These are phyloP conservation scores for Choanephora cucurbitarum DNA, from an alignment of 371 early-diverging fungal species.

Conservation along the genomic window DNA sequence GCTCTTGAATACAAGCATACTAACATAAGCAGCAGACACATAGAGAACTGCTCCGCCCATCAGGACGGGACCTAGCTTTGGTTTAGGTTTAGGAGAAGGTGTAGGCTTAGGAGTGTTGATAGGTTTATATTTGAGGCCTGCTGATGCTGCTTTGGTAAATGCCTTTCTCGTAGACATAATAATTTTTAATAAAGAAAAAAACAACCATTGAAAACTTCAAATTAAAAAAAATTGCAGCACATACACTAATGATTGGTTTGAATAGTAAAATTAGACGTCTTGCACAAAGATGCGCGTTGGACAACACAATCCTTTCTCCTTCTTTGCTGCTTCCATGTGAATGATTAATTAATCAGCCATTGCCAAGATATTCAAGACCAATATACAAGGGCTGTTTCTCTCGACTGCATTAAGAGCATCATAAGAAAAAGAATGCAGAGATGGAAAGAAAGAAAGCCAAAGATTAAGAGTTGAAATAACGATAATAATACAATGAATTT, in stretches of 20 bases:
- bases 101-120: conserved; percentile 14
- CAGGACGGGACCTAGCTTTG: conserved; percentile 40
- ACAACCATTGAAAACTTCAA: neutral
- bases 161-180: conserved; percentile 22
- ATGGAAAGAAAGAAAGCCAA: too few species aligned
- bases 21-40: conserved; percentile 48
- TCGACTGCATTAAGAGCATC: neutral
- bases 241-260: too few species aligned
- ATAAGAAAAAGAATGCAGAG: neutral
- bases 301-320: too few species aligned
- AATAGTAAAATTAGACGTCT: too few species aligned
- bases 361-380: too few species aligned
- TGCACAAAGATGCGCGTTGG: too few species aligned
- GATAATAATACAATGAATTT: too few species aligned
- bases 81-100: conserved; percentile 15
- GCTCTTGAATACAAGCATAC: conserved; percentile 51
- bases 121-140: conserved; percentile 25
- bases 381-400: conserved; percentile 4
- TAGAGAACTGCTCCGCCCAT: conserved; percentile 49
- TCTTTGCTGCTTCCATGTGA: too few species aligned
- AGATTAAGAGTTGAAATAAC: too few species aligned
- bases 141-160: conserved; percentile 13
- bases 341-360: too few species aligned
- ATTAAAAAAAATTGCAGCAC: too few species aligned
- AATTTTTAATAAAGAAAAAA: conserved; percentile 3